These are phyloP conservation scores for Neurospora sp. DNA, from an alignment of 495 filamentous ascomycete genomes.

Conservation along the genomic window DNA sequence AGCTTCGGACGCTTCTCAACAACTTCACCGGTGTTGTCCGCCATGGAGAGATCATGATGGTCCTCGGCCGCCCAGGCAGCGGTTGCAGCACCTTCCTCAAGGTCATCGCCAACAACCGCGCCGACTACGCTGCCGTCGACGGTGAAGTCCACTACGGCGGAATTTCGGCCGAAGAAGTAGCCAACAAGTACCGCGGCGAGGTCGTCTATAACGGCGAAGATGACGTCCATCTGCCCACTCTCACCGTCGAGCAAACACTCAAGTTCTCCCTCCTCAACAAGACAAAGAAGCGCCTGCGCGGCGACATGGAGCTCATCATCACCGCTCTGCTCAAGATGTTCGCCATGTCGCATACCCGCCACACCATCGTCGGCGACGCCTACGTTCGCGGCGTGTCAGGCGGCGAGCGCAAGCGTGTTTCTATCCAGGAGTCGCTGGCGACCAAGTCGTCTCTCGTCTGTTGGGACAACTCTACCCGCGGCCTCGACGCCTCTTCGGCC, in stretches of 20 bases:
- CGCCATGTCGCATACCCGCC: slow-evolving; percentile 63
- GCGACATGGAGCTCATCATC: slow-evolving; percentile 58
- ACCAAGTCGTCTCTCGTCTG: slow-evolving; percentile 40
- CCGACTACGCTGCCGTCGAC: slow-evolving; percentile 51
- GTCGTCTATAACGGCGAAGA: slow-evolving; percentile 79
- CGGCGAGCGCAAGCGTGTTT: slow-evolving; percentile 48
- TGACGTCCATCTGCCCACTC: slow-evolving; percentile 64
- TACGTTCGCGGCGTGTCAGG: slow-evolving; percentile 65
- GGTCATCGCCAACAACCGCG: slow-evolving; percentile 62
- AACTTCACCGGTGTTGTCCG: slow-evolving; percentile 71
- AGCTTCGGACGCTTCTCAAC: slow-evolving; percentile 53
- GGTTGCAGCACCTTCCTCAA: slow-evolving; percentile 78
- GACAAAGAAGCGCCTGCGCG: slow-evolving; percentile 61
- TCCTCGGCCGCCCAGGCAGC: slow-evolving; percentile 68
- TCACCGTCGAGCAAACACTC: slow-evolving; percentile 73
- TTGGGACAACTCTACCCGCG: slow-evolving; percentile 70
- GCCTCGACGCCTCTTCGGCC: slow-evolving; percentile 69
- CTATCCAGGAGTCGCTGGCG: slow-evolving; percentile 40
- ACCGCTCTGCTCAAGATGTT: slow-evolving; percentile 66
- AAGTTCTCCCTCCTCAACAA: slow-evolving; percentile 79
- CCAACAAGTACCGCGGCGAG: slow-evolving; percentile 64
- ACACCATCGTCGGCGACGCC: slow-evolving; percentile 79
- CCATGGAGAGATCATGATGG: slow-evolving; percentile 74
- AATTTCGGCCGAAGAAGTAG: slow-evolving; percentile 58
- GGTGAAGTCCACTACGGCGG: slow-evolving; percentile 72